phyloP scores from a whole-genome alignment of 768 basidiomycete genomes.

The Auricularia heimuer region DNA sequence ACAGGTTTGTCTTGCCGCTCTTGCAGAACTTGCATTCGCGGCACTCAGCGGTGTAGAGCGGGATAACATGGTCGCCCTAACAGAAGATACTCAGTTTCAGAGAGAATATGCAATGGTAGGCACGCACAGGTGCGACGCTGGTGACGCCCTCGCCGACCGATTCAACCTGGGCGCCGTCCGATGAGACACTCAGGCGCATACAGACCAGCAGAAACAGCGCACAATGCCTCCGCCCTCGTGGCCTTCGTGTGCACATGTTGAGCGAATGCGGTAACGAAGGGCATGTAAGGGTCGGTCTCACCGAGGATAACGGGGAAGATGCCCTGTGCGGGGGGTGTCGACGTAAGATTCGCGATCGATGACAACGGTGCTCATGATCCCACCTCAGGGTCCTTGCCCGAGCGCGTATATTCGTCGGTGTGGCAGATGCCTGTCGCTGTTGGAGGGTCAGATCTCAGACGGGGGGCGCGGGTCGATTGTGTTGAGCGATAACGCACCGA shows the following conservation, averaged over 20 bases:
- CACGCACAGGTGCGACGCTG: slow-evolving; percentile 45
- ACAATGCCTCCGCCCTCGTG: slow-evolving; percentile 92
- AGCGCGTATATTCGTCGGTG: slow-evolving; percentile 95
- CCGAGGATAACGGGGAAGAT: slow-evolving; percentile 79
- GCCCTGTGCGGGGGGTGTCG: slow-evolving; percentile 38
- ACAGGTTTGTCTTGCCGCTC: slow-evolving; percentile 98
- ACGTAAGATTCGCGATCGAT: slow-evolving; percentile 8
- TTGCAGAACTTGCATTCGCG: slow-evolving; percentile 98
- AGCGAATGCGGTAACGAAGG: background rate
- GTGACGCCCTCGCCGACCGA: slow-evolving; percentile 97
- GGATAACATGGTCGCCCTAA: slow-evolving; percentile 92
- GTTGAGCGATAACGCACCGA: slow-evolving; percentile 41
- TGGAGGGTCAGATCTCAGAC: background rate
- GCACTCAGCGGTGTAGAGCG: slow-evolving; percentile 93
- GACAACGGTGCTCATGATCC: slow-evolving; percentile 5
- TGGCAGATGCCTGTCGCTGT: slow-evolving; percentile 72
- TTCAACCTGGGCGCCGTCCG: slow-evolving; percentile 59
- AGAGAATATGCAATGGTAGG: background rate
- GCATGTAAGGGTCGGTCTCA: background rate
- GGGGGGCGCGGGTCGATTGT: background rate
- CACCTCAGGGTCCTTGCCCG: slow-evolving; percentile 93
- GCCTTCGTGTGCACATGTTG: slow-evolving; percentile 26
- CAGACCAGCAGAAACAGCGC: slow-evolving; percentile 22
- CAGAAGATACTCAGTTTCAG: background rate
- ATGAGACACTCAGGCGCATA: background rate